Conservation (phyloP, 2,329 filamentous ascomycete genomes). For the Thelonectria olida region DNA sequence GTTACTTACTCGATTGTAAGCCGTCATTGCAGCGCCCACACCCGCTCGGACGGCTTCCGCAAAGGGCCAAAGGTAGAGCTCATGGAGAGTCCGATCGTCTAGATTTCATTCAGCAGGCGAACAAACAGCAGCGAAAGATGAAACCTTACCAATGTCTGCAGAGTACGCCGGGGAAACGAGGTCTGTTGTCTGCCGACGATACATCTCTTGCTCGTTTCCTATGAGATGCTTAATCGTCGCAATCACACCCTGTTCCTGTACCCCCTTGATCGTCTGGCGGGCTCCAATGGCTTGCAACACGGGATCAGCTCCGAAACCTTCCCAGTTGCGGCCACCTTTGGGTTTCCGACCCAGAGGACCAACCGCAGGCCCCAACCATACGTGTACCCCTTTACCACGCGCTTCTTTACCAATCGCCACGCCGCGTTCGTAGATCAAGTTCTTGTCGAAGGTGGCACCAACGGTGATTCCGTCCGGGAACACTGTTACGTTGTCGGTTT, state of each 20-base stretch:
- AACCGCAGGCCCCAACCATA: conserved; percentile 75
- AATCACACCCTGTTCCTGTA: conserved; percentile 66
- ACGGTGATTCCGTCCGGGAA: conserved; percentile 84
- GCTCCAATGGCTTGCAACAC: conserved; percentile 80
- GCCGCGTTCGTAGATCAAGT: conserved; percentile 73
- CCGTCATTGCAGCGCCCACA: conserved; percentile 89
- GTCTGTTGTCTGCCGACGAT: conserved; percentile 47
- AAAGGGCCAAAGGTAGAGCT: conserved; percentile 89
- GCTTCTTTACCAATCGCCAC: conserved; percentile 76
- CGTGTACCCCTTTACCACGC: conserved; percentile 76
- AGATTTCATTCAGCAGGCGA: neutral
- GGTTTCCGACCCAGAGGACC: conserved; percentile 78
- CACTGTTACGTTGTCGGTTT: conserved; percentile 78
- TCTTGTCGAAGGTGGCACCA: conserved; percentile 79
- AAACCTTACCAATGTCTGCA: conserved; percentile 77
- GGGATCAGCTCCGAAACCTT: conserved; percentile 77
- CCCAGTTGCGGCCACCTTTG: conserved; percentile 78
- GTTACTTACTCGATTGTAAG: conserved; percentile 69
- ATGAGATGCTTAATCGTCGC: conserved; percentile 66
- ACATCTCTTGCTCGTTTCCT: conserved; percentile 70
- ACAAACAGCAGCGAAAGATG: rapidly evolving
- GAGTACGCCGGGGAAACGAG: conserved; percentile 56
- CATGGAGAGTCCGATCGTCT: conserved; percentile 75
- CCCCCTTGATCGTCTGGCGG: conserved; percentile 80
- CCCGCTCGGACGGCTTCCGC: conserved; percentile 81